phyloP scores from a whole-genome alignment of 164 flowering plant genomes.

The Magnolia kwangsiensis region DNA sequence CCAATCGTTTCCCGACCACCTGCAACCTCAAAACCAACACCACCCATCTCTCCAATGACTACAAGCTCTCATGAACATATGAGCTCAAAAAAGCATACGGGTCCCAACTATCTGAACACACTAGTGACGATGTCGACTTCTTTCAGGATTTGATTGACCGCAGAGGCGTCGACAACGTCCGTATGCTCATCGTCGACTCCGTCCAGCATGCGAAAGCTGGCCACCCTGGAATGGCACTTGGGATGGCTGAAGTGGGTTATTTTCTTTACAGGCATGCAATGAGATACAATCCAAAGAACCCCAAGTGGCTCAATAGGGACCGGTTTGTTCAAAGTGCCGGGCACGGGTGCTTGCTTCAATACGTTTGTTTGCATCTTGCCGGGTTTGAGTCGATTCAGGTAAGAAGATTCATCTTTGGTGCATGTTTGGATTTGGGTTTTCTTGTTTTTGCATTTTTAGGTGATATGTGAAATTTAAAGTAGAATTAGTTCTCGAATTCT shows the following conservation, averaged over 20 bases:
- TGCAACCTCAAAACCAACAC: background rate
- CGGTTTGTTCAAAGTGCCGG: conserved; percentile 52
- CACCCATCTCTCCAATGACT: conserved; percentile 2
- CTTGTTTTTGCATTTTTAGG: no score
- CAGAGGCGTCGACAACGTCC: conserved; percentile 42
- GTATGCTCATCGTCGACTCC: conserved; percentile 46
- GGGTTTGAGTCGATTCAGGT: conserved; percentile 49
- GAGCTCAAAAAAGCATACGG: background rate
- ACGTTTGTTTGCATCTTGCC: conserved; percentile 42
- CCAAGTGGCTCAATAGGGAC: conserved; percentile 52
- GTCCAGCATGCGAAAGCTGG: conserved; percentile 45
- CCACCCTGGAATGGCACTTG: conserved; percentile 54
- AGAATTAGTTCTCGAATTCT: background rate
- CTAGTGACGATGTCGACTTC: background rate
- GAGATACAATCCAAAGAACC: conserved; percentile 44
- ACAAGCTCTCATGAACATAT: background rate
- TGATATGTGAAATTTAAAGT: no score
- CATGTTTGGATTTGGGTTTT: background rate
- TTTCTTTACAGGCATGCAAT: conserved; percentile 34
- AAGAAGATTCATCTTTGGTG: background rate
- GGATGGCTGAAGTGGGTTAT: conserved; percentile 47
- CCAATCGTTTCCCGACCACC: background rate
- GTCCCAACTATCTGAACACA: background rate
- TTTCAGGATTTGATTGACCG: conserved; percentile 32
- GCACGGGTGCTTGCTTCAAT: conserved; percentile 54